Conservation (phyloP, 495 filamentous ascomycete species). For the Penicillium waksmanii region DNA sequence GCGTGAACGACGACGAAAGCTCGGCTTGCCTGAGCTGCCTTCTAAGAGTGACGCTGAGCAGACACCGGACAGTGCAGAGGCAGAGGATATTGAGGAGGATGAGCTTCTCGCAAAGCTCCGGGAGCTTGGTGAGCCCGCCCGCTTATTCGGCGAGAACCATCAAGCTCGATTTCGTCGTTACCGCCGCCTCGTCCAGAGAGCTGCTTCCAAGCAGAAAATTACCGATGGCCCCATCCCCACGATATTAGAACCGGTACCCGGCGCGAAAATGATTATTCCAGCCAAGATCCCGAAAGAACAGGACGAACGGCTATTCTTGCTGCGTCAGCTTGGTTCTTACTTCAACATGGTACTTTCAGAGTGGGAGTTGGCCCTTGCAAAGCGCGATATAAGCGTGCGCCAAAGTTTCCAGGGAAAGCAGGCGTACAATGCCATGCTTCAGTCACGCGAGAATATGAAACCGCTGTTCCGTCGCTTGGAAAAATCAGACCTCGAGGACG, state of each 20-base stretch:
- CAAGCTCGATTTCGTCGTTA: slow-evolving; percentile 69
- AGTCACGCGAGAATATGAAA: slow-evolving; percentile 80
- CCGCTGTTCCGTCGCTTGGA: slow-evolving; percentile 93
- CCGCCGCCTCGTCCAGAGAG: slow-evolving; percentile 54
- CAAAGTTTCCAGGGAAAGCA: slow-evolving; percentile 76
- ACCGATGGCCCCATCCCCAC: slow-evolving; percentile 69
- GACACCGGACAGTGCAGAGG: slow-evolving; percentile 46
- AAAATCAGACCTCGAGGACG: slow-evolving; percentile 73
- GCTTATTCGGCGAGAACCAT: slow-evolving; percentile 85
- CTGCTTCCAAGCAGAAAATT: slow-evolving; percentile 55
- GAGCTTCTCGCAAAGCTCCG: slow-evolving; percentile 70
- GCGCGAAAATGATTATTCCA: slow-evolving; percentile 85
- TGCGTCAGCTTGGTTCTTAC: slow-evolving; percentile 86
- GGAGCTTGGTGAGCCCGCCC: slow-evolving; percentile 69
- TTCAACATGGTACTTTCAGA: slow-evolving; percentile 90
- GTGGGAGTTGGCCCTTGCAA: slow-evolving; percentile 79
- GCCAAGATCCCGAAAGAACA: slow-evolving; percentile 57
- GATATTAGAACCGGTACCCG: slow-evolving; percentile 72
- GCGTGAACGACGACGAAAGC: slow-evolving; percentile 53
- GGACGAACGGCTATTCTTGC: slow-evolving; percentile 67
- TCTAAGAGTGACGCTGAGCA: slow-evolving; percentile 40
- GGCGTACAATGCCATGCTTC: slow-evolving; percentile 77
- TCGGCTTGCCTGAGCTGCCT: slow-evolving; percentile 75
- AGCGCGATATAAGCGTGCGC: slow-evolving; percentile 63
- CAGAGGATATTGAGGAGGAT: slow-evolving; percentile 73